Base-by-base conservation (phyloP, 495 filamentous ascomycete genomes). In the Darksidea phi region DNA sequence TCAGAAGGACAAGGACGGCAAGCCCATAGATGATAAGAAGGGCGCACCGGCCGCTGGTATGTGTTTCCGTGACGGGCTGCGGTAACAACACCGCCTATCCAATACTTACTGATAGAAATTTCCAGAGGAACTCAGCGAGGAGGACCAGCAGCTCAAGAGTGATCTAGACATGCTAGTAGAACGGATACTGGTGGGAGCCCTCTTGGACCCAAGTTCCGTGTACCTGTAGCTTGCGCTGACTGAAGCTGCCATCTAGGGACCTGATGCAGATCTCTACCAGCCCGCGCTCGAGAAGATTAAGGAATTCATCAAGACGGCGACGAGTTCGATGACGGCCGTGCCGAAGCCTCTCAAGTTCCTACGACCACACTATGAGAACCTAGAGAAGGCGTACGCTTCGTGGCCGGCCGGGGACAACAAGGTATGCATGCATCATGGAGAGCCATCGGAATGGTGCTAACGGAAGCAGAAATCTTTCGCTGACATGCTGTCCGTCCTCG, bases 141-240 rank as follows among this genome's bases (percentile, higher is more conserved):
- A 99, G 74, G 94, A 99, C 67, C 92, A 96, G 74, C 89, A 96
- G 77, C 84, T 99, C 68, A 99, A 97, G 79, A 90, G 82, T 71
- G 95, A 97, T 77, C 89, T 99, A 54, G 94, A 99, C 70, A 97
- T 97, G 95, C 82, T 97, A 28, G 93, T 97, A 12, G 92, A 97
- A 75, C 83, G 95, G 70, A 79, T 99, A 82, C 89, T 87, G 77
- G 92, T 96, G 81, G 57, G 80, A 65, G 38, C 34, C 25, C 43
- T 25, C 24, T n/a, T 34, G 1, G 26, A 58, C 34, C 18, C 23
- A 24, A 7, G 15, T 47, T 43, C 52, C 57, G 55, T 36, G 15
- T 57, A 26, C 18, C 36, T 52, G 37, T 55, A 57, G 51, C 32
- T 48, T 48, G 61, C 48, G 60, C 54, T 64, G 48, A 64, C 48